Evolutionary conservation across 306 rosid species (phyloP).

Genomic region (Dryas octopetala): DNA sequence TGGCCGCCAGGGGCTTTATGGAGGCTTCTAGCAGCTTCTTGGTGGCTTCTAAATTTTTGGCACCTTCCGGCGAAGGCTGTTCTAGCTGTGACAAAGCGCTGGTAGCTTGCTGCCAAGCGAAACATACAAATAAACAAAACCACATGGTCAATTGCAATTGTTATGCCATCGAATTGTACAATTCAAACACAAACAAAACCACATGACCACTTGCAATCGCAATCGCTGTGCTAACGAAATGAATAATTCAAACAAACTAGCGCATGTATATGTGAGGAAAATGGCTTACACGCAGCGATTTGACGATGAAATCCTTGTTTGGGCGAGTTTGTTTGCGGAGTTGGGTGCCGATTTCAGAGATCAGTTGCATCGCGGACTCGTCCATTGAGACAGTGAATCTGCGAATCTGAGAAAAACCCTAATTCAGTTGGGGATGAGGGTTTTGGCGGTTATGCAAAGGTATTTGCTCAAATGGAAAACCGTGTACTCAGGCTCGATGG

Average conservation of each 20-base stretch:
- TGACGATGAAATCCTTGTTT: constrained; percentile 65
- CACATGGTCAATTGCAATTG: not conserved
- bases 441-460: constrained; percentile 5
- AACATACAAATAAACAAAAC: not conserved
- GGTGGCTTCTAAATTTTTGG: constrained; percentile 38
- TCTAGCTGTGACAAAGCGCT: constrained; percentile 59
- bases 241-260: too few relatives aligned
- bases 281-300: constrained; percentile 59
- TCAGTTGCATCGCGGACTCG: constrained; percentile 44
- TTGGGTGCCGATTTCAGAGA: constrained; percentile 56
- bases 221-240: not conserved
- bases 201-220: not conserved
- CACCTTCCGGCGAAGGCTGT: constrained; percentile 46
- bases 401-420: constrained; percentile 21
- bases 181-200: not conserved
- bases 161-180: not conserved
- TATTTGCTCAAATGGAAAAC: not conserved
- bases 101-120: constrained; percentile 62
- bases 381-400: constrained; percentile 43
- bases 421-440: not conserved
- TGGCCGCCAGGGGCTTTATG: constrained; percentile 50
- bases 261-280: not conserved
- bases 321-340: constrained; percentile 59
- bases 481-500: not conserved
- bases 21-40: constrained; percentile 40